Conservation (phyloP, 306 rosid genomes). For the Inga oerstediana region DNA sequence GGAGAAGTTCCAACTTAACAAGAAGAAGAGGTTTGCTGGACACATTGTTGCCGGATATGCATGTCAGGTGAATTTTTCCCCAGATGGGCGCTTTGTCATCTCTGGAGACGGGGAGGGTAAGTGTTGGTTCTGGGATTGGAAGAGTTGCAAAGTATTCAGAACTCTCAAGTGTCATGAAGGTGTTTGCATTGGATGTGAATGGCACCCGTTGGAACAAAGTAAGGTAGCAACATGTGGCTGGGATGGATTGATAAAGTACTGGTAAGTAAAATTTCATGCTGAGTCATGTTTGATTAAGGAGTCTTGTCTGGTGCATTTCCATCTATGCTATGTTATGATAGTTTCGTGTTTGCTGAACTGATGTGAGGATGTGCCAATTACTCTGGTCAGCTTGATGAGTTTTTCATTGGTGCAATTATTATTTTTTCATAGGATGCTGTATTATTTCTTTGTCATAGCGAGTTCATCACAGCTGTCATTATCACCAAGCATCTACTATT, state of each 20-base stretch:
- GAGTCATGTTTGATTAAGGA: not conserved
- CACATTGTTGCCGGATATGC: conserved; percentile 96
- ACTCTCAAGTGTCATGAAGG: conserved; percentile 94
- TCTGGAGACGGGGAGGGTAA: conserved; percentile 95
- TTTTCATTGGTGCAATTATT: not conserved
- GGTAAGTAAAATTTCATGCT: conserved; percentile 60
- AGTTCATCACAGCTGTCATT: not conserved
- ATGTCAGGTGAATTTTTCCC: conserved; percentile 92
- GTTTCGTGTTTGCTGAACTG: not conserved
- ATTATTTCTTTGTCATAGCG: not conserved
- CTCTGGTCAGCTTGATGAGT: conserved; percentile 12
- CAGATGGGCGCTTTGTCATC: conserved; percentile 84
- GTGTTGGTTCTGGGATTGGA: conserved; percentile 99
- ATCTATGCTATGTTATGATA: conserved; percentile 15
- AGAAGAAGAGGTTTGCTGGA: conserved; percentile 95
- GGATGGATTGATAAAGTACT: conserved; percentile 96
- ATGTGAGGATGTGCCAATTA: conserved; percentile 6
- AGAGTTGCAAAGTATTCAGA: conserved; percentile 95
- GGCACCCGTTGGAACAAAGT: conserved; percentile 98
- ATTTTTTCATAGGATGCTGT: conserved; percentile 14
- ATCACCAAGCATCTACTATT: not conserved
- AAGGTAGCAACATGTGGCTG: conserved; percentile 99
- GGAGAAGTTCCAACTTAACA: conserved; percentile 98
- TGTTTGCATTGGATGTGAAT: conserved; percentile 85
- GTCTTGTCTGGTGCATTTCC: conserved; percentile 17